phyloP scores from a whole-genome alignment of 2,329 filamentous ascomycete species.

The Pezicula neosporulosa region DNA sequence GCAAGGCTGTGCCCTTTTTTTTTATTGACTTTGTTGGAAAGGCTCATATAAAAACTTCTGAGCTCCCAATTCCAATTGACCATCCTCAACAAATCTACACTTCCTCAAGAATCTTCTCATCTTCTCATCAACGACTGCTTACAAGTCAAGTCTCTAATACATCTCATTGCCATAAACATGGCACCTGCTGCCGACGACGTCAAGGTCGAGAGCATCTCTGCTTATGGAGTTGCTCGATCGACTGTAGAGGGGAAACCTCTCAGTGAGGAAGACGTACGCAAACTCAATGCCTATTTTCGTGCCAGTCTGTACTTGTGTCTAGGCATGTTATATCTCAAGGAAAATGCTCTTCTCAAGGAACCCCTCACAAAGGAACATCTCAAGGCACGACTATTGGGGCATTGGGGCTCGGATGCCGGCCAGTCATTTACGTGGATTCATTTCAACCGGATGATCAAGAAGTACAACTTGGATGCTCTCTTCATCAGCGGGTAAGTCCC shows the following conservation, averaged over 20 bases:
- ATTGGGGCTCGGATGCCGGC: constrained; percentile 78
- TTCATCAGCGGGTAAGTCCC: no score
- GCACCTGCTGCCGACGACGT: constrained; percentile 21
- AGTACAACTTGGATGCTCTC: constrained; percentile 64
- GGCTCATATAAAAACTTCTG: no score
- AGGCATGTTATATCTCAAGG: constrained; percentile 76
- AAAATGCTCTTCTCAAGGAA: constrained; percentile 69
- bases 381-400: constrained; percentile 71
- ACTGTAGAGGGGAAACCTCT: constrained; percentile 61
- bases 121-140: no score
- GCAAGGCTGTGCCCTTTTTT: no score
- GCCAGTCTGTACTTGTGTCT: constrained; percentile 72
- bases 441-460: constrained; percentile 79
- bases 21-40: no score
- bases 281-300: constrained; percentile 70
- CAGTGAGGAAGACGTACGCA: constrained; percentile 60
- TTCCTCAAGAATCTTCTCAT: no score
- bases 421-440: constrained; percentile 81
- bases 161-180: neutral
- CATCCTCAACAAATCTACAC: no score
- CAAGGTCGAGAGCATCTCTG: constrained; percentile 53
- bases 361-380: constrained; percentile 67
- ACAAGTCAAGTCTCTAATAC: no score
- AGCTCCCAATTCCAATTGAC: no score
- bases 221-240: constrained; percentile 63